Base-by-base conservation (phyloP, 2,329 filamentous ascomycete genomes). In the Dothidotthia symphoricarpi region DNA sequence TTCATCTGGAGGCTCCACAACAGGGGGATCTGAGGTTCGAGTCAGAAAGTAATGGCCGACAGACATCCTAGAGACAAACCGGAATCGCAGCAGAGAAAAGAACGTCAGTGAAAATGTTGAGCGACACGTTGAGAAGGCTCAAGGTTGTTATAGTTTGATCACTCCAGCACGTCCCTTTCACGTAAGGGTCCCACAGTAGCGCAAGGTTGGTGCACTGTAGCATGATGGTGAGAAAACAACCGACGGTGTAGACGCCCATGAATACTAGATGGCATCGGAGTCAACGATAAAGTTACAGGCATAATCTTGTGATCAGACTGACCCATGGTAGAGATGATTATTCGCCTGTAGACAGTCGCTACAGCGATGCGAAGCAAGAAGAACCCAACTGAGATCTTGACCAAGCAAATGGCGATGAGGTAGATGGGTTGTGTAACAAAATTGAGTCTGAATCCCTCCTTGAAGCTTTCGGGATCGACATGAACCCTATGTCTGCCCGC, bases 301-400 rank as follows among this genome's bases (percentile, higher is more conserved):
- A n/a, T n/a, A n/a, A n/a, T n/a, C n/a, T n/a, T n/a, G n/a, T n/a
- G n/a, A n/a, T n/a, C n/a, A 13, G 11, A 32, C 69, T 53, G 47
- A 73, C 70, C 57, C 51, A 76, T 72, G n/a, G 71, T 59, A 2
- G 53, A 56, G 43, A 67, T 69, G 15, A 76, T 66, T 30, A 70
- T 64, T 12, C 57, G 55, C 27, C 66, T 66, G 53, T 72, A 74
- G 5, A 58, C 58, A 26, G 61, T 63, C 10, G 56, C 52, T 14
- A 66, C 59, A 12, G 70, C 69, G 17, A 75, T 57, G 24, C 74
- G 64, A 25, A 76, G 63, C 14, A 77, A 58, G 47, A 76, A 75
- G 28, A 72, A 67, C 6, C 68, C 70, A 22, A 76, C 66, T 0
- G 74, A 75, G 8, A 75, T 57, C 50, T 77, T 77, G 45, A 75